These are phyloP conservation scores for Eremothecium sinecaudum DNA, from an alignment of 1,139 yeast species.

Conservation along the genomic window DNA sequence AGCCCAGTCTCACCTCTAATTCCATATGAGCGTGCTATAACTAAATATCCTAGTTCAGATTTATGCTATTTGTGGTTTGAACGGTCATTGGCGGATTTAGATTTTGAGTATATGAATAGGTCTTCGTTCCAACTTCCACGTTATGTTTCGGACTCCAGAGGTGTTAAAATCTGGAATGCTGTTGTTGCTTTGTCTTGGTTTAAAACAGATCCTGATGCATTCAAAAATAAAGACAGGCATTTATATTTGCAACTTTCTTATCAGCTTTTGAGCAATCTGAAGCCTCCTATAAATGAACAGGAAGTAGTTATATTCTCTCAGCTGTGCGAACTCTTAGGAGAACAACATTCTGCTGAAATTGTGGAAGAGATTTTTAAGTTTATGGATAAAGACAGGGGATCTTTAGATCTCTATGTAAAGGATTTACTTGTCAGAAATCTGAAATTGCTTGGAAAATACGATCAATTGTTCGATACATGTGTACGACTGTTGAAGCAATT, in stretches of 20 bases:
- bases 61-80: constrained; percentile 24
- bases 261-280: constrained; percentile 16
- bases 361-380: constrained; percentile 18
- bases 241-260: constrained; percentile 21
- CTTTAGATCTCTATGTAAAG: constrained; percentile 27
- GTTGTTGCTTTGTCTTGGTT: constrained; percentile 21
- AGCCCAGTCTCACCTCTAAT: constrained; percentile 20
- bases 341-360: constrained; percentile 19
- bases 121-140: constrained; percentile 22
- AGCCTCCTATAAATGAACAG: constrained; percentile 24
- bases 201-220: constrained; percentile 14
- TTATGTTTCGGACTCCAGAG: constrained; percentile 11
- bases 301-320: constrained; percentile 27
- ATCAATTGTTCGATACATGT: constrained; percentile 16
- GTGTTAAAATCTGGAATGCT: constrained; percentile 27
- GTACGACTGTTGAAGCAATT: constrained; percentile 16
- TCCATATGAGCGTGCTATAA: constrained; percentile 23
- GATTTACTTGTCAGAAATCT: constrained; percentile 24
- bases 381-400: constrained; percentile 11
- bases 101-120: constrained; percentile 21
- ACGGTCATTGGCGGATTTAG: constrained; percentile 20
- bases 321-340: constrained; percentile 22
- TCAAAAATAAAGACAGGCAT: constrained; percentile 17
- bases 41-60: constrained; percentile 23
- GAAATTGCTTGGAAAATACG: constrained; percentile 10